phyloP scores from a whole-genome alignment of 495 filamentous ascomycete genomes.

The Hypomontagnella submonticulosa region DNA sequence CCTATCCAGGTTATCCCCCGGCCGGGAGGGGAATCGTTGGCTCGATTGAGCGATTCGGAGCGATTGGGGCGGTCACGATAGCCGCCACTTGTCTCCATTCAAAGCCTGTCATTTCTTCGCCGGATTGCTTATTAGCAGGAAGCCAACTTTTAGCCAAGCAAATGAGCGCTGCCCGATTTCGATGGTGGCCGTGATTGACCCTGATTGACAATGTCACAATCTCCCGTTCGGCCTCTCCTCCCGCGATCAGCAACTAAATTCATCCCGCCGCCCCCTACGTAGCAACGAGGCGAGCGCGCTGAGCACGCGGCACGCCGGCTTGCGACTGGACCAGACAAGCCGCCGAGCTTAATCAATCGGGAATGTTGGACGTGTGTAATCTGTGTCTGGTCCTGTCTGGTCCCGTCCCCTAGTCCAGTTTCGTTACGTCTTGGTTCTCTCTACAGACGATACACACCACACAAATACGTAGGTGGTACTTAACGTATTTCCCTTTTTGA shows the following conservation, averaged over 20 bases:
- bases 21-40: slow-evolving; percentile 26
- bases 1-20: slow-evolving; percentile 2
- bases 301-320: slow-evolving; percentile 17
- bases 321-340: slow-evolving; percentile 14
- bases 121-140: slow-evolving; percentile 26
- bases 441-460: too few relatives aligned
- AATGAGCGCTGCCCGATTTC: slow-evolving; percentile 26
- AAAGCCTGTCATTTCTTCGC: slow-evolving; percentile 35
- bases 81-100: slow-evolving; percentile 52
- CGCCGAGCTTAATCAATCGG: slow-evolving; percentile 24
- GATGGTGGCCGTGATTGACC: slow-evolving; percentile 26
- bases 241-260: slow-evolving; percentile 6
- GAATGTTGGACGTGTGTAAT: slow-evolving; percentile 8
- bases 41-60: slow-evolving; percentile 37
- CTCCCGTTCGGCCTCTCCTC: slow-evolving; percentile 19
- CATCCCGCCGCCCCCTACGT: slow-evolving; percentile 9
- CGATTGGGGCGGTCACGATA: slow-evolving; percentile 38
- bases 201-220: too few relatives aligned
- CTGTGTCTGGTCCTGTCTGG: neutral
- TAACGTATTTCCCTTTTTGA: slow-evolving; percentile 1
- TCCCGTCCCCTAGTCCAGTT: neutral
- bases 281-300: slow-evolving; percentile 37
- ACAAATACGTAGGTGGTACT: slow-evolving; percentile 2
- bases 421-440: neutral
- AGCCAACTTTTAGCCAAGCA: slow-evolving; percentile 16